These are phyloP conservation scores for Aspergillus campestris DNA, from an alignment of 495 filamentous ascomycete species.

Conservation along the genomic window DNA sequence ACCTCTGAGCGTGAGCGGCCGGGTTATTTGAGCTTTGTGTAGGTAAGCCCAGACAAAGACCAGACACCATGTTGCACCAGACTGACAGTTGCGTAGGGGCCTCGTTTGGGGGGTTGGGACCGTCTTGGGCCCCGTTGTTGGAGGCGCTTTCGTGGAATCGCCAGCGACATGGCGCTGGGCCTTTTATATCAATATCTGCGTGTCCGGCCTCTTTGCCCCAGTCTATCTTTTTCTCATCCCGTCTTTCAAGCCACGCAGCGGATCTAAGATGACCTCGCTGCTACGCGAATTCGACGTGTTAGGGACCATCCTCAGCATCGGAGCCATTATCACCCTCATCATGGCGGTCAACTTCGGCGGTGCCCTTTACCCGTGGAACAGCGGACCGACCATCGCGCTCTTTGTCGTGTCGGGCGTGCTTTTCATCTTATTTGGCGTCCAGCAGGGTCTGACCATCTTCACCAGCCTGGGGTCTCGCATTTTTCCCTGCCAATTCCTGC, in stretches of 20 bases:
- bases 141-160: conserved; percentile 27
- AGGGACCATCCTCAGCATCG: conserved; percentile 20
- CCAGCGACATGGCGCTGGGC: conserved; percentile 36
- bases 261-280: conserved; percentile 24
- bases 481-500: conserved; percentile 44
- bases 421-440: conserved; percentile 17
- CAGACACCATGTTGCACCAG: background rate
- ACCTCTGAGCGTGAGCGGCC: conserved; percentile 38
- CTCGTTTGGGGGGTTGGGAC: conserved; percentile 40
- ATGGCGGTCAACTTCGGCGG: conserved; percentile 29
- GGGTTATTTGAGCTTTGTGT: conserved; percentile 35
- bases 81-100: conserved; percentile 3
- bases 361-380: conserved; percentile 19
- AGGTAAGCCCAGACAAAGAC: background rate
- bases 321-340: conserved; percentile 12
- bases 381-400: conserved; percentile 13
- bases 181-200: conserved; percentile 44
- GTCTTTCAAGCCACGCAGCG: conserved; percentile 32
- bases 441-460: conserved; percentile 42
- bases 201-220: conserved; percentile 42
- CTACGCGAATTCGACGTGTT: conserved; percentile 25
- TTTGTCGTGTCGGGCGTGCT: conserved; percentile 15
- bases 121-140: conserved; percentile 33
- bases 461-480: conserved; percentile 36
- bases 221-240: conserved; percentile 49